A percentile compares a stretch with the other conserved stretches of the same genome.
These are phyloP conservation scores for Mycena rosella DNA, from an alignment of 768 basidiomycete genomes.

Conservation along the genomic window DNA sequence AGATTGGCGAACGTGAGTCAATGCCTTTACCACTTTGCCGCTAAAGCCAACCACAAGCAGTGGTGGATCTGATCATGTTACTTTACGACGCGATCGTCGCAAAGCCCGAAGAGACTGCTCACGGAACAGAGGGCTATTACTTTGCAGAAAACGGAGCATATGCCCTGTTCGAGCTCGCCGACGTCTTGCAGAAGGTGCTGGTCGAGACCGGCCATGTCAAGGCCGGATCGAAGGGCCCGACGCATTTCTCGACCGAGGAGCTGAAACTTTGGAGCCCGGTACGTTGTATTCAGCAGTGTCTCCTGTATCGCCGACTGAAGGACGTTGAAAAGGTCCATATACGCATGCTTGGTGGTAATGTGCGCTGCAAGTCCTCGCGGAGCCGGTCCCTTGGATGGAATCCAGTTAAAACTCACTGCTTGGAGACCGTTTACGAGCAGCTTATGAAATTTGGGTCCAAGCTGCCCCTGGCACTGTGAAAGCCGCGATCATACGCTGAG, in stretches of 20 bases:
- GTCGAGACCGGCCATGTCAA: not conserved
- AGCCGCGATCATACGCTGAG: no score
- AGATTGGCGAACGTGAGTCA: not conserved
- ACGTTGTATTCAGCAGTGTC: not conserved
- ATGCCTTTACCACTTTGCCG: not conserved
- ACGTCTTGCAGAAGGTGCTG: not conserved
- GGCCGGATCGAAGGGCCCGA: not conserved
- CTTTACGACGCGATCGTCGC: not conserved
- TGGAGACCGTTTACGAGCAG: not conserved
- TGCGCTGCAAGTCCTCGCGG: not conserved
- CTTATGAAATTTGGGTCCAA: not conserved
- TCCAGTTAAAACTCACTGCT: not conserved
- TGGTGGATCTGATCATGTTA: not conserved
- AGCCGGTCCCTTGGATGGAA: not conserved
- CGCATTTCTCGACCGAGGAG: not conserved
- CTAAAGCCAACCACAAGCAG: not conserved
- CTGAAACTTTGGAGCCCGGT: not conserved
- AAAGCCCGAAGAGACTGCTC: not conserved
- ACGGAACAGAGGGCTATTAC: not conserved
- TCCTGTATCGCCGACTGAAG: not conserved
- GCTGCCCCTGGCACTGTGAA: no score
- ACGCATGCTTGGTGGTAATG: not conserved
- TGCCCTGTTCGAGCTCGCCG: not conserved
- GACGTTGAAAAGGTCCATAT: not conserved
- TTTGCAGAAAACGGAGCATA: conserved; percentile 1